phyloP scores from a whole-genome alignment of 345 rosid genomes.

The Eucalyptus globulus region DNA sequence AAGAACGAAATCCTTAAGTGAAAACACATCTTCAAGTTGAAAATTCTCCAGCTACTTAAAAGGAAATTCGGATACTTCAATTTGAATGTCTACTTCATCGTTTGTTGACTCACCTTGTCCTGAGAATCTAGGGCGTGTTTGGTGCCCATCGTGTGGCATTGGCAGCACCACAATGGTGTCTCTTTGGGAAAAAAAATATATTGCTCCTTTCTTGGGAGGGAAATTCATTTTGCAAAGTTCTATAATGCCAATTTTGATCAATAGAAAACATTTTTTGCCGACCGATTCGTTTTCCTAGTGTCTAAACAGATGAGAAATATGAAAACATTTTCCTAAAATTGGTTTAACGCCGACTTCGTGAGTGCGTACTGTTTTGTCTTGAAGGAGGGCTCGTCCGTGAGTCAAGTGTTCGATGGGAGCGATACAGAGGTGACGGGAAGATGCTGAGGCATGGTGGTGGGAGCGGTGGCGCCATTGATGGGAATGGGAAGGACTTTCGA shows the following conservation, averaged over 20 bases:
- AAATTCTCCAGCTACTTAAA: neutral
- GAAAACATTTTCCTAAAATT: neutral
- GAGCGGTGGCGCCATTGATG: neutral
- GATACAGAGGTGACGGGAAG: neutral
- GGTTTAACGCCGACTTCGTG: neutral
- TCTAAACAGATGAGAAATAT: neutral
- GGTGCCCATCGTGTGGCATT: neutral
- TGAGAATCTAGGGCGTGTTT: neutral
- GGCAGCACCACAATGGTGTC: neutral
- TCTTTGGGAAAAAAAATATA: neutral
- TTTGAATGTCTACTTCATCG: neutral
- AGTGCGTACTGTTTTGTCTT: neutral
- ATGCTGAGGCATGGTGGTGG: neutral
- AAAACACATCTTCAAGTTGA: neutral
- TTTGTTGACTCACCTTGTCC: neutral
- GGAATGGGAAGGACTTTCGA: neutral
- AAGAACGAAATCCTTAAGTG: neutral
- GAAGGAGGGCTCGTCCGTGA: neutral
- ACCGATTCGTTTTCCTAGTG: neutral
- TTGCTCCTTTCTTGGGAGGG: neutral
- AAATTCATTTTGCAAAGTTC: neutral
- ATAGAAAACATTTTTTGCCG: neutral
- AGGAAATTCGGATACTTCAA: neutral
- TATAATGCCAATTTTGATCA: neutral
- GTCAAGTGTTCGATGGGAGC: neutral